phyloP scores from a whole-genome alignment of 768 basidiomycete species.

The Filobasidium floriforme region DNA sequence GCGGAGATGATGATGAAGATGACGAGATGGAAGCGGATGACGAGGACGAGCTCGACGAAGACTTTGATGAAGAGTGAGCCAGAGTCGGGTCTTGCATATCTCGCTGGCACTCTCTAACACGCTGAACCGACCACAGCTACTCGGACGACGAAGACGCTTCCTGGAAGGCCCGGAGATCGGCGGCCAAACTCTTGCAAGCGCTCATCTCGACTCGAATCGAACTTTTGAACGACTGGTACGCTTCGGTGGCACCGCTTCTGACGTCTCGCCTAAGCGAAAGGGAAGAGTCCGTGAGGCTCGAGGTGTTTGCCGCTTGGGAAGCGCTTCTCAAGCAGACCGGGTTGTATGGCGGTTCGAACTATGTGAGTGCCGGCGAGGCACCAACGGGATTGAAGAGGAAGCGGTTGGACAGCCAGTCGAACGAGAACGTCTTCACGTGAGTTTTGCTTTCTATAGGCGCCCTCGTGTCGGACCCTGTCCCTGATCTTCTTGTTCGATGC shows the following conservation, averaged over 20 bases:
- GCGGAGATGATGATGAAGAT: conserved; percentile 54
- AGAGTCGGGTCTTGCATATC: background rate
- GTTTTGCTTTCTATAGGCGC: background rate
- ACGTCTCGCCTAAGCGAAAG: conserved; percentile 89
- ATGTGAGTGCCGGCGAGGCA: conserved; percentile 49
- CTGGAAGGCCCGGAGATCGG: conserved; percentile 90
- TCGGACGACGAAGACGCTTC: conserved; percentile 98
- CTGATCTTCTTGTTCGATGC: background rate
- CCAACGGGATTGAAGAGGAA: conserved; percentile 48
- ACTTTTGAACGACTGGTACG: conserved; percentile 68
- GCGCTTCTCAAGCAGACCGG: conserved; percentile 74
- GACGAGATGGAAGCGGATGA: conserved; percentile 56
- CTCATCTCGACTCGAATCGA: conserved; percentile 87
- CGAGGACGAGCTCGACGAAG: conserved; percentile 56
- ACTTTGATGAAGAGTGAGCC: conserved; percentile 66
- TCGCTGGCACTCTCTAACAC: background rate
- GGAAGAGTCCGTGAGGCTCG: conserved; percentile 86
- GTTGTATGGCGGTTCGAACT: conserved; percentile 59
- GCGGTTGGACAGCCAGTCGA: conserved; percentile 29
- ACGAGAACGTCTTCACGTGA: conserved; percentile 3
- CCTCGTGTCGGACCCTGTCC: no score
- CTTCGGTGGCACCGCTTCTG: conserved; percentile 74
- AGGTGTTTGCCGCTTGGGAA: conserved; percentile 82
- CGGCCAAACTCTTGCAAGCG: conserved; percentile 79
- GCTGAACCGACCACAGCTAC: conserved; percentile 54